Conservation (phyloP, 1,284 basidiomycete species). For the Ceratobasidium sp. region DNA sequence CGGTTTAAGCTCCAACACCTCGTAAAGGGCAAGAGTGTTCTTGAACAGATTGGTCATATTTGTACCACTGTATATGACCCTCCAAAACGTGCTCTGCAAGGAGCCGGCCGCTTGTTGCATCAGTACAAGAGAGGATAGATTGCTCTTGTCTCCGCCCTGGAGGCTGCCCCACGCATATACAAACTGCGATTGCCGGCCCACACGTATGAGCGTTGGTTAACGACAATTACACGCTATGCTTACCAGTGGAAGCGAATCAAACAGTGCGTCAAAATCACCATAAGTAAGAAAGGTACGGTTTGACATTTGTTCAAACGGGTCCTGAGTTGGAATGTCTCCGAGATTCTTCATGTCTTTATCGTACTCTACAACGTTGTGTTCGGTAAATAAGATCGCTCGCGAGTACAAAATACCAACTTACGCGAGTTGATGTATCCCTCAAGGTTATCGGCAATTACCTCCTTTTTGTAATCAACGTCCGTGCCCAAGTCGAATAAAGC, state of each 20-base stretch:
- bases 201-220: not conserved
- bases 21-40: conserved; percentile 29
- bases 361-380: conserved; percentile 2
- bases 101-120: conserved; percentile 33
- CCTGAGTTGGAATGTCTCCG: conserved; percentile 19
- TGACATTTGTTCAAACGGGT: conserved; percentile 20
- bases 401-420: not conserved
- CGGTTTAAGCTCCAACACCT: conserved; percentile 36
- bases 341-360: conserved; percentile 18
- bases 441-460: conserved; percentile 29
- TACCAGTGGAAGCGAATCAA: conserved; percentile 30
- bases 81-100: conserved; percentile 19
- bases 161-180: conserved; percentile 32
- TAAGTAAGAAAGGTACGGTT: conserved; percentile 2
- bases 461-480: conserved; percentile 19
- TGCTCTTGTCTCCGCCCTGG: not conserved
- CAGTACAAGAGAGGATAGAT: conserved; percentile 22
- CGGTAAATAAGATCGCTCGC: not conserved
- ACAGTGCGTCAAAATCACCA: conserved; percentile 24
- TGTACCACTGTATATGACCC: conserved; percentile 22
- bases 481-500: conserved; percentile 25
- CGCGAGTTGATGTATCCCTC: conserved; percentile 38
- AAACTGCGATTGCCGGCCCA: not conserved
- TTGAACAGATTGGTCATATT: conserved; percentile 30
- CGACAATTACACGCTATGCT: not conserved